phyloP scores from a whole-genome alignment of 1,284 basidiomycete genomes.

The Rhodotorula glutinis region DNA sequence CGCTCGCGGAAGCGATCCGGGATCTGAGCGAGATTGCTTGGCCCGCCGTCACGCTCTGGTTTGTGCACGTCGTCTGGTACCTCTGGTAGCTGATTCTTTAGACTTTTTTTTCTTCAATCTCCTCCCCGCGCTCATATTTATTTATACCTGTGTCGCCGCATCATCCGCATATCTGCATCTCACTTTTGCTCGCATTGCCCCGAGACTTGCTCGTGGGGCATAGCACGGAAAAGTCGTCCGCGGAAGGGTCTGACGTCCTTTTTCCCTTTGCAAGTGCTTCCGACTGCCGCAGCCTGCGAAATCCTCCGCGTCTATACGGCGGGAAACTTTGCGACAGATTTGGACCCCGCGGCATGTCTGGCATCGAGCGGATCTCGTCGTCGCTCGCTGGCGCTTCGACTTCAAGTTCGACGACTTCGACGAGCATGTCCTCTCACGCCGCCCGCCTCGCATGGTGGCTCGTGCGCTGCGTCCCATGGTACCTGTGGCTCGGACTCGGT shows the following conservation, averaged over 20 bases:
- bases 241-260: neutral
- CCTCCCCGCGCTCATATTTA: neutral
- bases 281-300: no score
- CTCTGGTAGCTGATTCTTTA: no score
- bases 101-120: neutral
- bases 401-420: neutral
- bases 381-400: neutral
- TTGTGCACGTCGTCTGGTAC: constrained; percentile 13
- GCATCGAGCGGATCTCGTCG: constrained; percentile 2
- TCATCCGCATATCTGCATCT: no score
- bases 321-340: no score
- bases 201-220: no score
- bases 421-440: neutral
- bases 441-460: constrained; percentile 6
- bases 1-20: constrained; percentile 5
- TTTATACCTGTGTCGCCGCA: neutral
- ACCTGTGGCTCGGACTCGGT: neutral
- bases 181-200: neutral
- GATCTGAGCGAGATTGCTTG: constrained; percentile 11
- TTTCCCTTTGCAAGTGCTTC: no score
- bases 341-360: constrained; percentile 1
- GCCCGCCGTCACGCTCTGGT: constrained; percentile 18
- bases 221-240: no score
- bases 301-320: no score
- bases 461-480: constrained; percentile 6